Base-by-base conservation (phyloP, 176 grass and related monocot genomes). In the Raddia distichophylla region DNA sequence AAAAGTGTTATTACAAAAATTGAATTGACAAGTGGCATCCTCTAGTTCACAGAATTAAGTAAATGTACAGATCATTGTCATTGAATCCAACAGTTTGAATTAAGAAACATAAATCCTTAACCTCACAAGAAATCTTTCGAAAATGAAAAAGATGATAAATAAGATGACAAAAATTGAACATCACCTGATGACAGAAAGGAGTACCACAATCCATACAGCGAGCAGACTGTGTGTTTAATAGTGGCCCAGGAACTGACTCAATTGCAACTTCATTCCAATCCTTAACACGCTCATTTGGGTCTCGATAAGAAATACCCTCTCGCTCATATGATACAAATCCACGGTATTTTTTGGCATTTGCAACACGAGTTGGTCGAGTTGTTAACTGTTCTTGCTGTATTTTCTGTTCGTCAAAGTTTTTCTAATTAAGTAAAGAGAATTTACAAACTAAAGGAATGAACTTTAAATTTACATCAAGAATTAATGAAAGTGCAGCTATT, bases 151-250 rank as follows among this genome's bases (percentile, higher is more conserved):
- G 10, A 35, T 63, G 69, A 42, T 22, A 60, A 85, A 47, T 16
- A 18, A 50, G 55, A 27, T 46, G 34, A 70, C 3, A 73, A 58
- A 81, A 84, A 46, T 5, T 73, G 2, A 60, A 67, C 7, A 32
- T 85, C 67, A 95, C 96, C 93, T 99, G 96, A 90, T 99, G 96
- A 87, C 96, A 99, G 69, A 95, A 99, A 63, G 96, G 96, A 87
- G 96, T 99, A 33, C 96, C 96, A 83, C 96, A 99, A 79, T 99
- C 96, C 96, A 99, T 99, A 82, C 96, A 99, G 43, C 96, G 93
- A 85, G 96, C 96, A 45, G 96, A 95, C 76, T 99, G 96, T 35
- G 96, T 99, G 59, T 88, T 93, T 64, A 99, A 63, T 54, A 99
- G 77, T 45, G 96, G 82, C 51, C 93, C 96, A 65, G 96, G 93